phyloP scores from a whole-genome alignment of 371 early-diverging fungal genomes.

The Syncephalastrum contaminatum region DNA sequence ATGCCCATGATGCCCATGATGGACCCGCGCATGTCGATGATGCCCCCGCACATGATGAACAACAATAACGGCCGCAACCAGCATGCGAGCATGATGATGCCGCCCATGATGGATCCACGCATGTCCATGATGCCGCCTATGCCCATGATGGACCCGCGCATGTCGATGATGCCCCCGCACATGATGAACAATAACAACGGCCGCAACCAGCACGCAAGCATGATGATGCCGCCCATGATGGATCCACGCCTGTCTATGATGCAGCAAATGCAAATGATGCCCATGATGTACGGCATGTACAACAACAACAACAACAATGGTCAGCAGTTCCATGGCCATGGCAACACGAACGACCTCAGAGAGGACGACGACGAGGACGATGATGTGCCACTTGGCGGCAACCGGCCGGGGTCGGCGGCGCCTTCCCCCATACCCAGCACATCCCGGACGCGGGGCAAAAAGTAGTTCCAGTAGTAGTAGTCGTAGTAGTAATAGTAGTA shows the following conservation, averaged over 20 bases:
- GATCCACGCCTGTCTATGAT: constrained; percentile 33
- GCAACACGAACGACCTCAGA: background rate
- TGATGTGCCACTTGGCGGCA: constrained; percentile 23
- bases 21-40: constrained; percentile 9
- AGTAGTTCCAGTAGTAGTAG: too few relatives aligned
- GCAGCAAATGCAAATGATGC: constrained; percentile 21
- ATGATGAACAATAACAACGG: constrained; percentile 4
- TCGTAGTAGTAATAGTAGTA: too few relatives aligned
- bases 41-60: constrained; percentile 12
- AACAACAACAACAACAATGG: constrained; percentile 15
- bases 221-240: constrained; percentile 32
- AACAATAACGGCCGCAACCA: constrained; percentile 2
- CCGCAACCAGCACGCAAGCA: constrained; percentile 12
- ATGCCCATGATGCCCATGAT: background rate
- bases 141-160: constrained; percentile 41
- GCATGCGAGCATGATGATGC: constrained; percentile 20
- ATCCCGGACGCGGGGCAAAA: too few relatives aligned
- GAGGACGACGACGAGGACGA: constrained; percentile 39
- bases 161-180: constrained; percentile 21
- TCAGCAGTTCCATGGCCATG: background rate
- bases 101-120: constrained; percentile 39
- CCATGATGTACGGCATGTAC: constrained; percentile 23
- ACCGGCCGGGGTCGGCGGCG: too few relatives aligned
- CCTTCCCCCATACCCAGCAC: too few relatives aligned
- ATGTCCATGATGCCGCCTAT: constrained; percentile 22